phyloP scores from a whole-genome alignment of 495 filamentous ascomycete species.

The Paragyromitra xinjiangensis region DNA sequence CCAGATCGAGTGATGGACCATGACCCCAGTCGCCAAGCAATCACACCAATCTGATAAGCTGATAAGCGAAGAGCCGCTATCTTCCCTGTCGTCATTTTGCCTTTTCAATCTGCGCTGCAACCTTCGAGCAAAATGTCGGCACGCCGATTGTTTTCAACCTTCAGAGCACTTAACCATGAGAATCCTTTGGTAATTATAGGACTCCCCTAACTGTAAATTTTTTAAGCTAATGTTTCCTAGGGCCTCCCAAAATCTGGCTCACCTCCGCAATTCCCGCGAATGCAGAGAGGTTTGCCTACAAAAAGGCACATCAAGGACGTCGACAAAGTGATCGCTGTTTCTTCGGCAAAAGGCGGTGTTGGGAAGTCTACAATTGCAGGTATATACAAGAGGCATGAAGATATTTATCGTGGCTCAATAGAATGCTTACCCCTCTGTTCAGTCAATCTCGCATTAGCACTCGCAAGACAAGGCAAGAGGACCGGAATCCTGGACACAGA shows the following conservation, averaged over 20 bases:
- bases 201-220: background rate
- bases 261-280: conserved; percentile 74
- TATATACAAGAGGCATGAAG: conserved; percentile 52
- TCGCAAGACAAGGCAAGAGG: conserved; percentile 79
- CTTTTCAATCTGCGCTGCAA: background rate
- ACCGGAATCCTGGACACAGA: conserved; percentile 93
- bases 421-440: conserved; percentile 10
- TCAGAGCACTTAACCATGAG: conserved; percentile 76
- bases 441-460: conserved; percentile 88
- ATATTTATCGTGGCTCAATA: background rate
- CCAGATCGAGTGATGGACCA: background rate
- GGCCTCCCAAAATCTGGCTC: conserved; percentile 82
- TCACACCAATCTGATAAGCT: background rate
- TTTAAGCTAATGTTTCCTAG: conserved; percentile 60
- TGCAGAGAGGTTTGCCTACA: conserved; percentile 84
- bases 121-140: conserved; percentile 62
- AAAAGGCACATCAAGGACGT: conserved; percentile 82
- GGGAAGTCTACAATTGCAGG: conserved; percentile 94
- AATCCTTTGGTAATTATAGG: conserved; percentile 77
- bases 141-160: conserved; percentile 70
- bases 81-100: conserved; percentile 16
- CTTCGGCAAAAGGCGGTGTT: conserved; percentile 95
- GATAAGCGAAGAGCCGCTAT: conserved; percentile 9
- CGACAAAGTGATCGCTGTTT: conserved; percentile 86
- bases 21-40: background rate